Conservation (phyloP, 2,329 filamentous ascomycete species). For the Ascocoryne sarcoides region DNA sequence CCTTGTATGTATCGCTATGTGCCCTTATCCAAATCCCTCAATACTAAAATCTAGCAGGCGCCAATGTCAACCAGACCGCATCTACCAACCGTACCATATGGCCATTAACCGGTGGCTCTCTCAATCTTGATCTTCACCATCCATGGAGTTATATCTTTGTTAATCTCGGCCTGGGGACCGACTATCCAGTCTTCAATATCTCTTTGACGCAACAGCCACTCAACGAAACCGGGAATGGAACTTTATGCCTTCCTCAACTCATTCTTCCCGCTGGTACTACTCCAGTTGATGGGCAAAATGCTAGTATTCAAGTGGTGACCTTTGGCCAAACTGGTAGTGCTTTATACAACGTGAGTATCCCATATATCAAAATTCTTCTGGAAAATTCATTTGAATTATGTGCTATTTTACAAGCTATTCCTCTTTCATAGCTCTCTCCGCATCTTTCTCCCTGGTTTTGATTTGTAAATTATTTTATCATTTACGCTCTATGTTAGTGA, state of each 20-base stretch:
- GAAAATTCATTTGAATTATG: no score
- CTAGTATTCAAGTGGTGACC: constrained; percentile 61
- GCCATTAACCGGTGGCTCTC: constrained; percentile 39
- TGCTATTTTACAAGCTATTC: no score
- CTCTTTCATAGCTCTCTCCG: no score
- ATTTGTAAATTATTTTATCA: no score
- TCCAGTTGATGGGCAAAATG: constrained; percentile 51
- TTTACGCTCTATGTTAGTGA: no score
- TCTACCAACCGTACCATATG: constrained; percentile 37
- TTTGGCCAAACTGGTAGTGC: constrained; percentile 48
- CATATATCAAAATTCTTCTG: no score
- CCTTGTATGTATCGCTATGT: constrained; percentile 22
- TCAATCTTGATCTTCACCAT: constrained; percentile 44
- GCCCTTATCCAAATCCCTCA: not conserved
- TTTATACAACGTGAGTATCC: constrained; percentile 52
- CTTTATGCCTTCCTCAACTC: constrained; percentile 57
- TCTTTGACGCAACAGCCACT: constrained; percentile 51
- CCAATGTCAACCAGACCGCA: constrained; percentile 37
- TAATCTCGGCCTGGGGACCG: constrained; percentile 42
- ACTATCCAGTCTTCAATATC: constrained; percentile 58
- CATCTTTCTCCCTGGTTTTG: no score
- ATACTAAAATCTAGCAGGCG: constrained; percentile 41
- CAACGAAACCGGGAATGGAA: constrained; percentile 51
- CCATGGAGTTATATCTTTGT: constrained; percentile 42
- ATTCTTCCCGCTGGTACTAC: constrained; percentile 41